phyloP scores from a whole-genome alignment of 208 protist genomes.

The Angomonas ambiguus region DNA sequence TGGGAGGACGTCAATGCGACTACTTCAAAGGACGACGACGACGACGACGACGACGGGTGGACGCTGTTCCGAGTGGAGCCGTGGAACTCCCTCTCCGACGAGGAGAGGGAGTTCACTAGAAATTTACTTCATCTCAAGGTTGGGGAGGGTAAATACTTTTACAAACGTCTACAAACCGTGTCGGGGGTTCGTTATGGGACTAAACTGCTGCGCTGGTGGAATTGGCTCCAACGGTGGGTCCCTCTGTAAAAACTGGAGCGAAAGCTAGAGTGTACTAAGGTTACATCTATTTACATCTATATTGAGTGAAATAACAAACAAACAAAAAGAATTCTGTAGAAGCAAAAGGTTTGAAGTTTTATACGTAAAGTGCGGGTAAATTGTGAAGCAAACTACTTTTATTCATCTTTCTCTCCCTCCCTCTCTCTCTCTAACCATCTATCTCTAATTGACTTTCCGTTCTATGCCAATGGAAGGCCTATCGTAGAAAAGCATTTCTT shows the following conservation, averaged over 20 bases:
- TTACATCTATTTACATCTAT: too few species aligned
- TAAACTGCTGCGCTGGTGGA: background rate
- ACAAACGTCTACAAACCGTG: background rate
- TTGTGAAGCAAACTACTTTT: too few species aligned
- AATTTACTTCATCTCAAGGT: background rate
- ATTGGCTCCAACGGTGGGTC: background rate
- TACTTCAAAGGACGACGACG: slow-evolving; percentile 9
- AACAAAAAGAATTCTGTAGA: background rate
- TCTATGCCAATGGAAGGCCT: background rate
- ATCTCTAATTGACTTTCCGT: background rate
- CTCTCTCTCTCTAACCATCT: too few species aligned
- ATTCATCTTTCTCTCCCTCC: background rate
- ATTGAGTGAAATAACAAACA: background rate
- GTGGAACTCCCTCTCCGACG: background rate
- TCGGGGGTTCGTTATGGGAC: background rate
- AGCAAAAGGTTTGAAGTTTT: too few species aligned
- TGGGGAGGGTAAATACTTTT: slow-evolving; percentile 2
- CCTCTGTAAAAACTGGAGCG: too few species aligned
- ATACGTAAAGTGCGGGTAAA: too few species aligned
- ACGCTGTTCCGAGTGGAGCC: background rate
- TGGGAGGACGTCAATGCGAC: background rate
- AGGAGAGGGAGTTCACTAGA: background rate
- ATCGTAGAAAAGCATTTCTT: background rate
- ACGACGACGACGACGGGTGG: slow-evolving; percentile 7
- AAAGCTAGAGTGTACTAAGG: too few species aligned